These are phyloP conservation scores for Kingdonia uniflora DNA, from an alignment of 164 flowering plant genomes.

Conservation along the genomic window DNA sequence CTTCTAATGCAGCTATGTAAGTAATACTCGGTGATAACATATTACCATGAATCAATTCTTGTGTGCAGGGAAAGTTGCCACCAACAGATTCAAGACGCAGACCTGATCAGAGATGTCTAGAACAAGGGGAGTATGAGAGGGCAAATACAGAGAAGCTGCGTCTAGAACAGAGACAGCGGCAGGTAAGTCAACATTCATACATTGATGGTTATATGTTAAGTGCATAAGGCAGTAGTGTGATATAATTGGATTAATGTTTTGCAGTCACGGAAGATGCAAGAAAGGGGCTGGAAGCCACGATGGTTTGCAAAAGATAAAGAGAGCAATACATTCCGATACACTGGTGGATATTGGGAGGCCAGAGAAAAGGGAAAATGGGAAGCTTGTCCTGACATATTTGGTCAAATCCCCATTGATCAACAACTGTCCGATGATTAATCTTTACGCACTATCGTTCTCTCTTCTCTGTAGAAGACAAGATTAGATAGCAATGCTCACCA, in stretches of 20 bases:
- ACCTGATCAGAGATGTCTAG: conserved; percentile 86
- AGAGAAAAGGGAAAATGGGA: conserved; percentile 56
- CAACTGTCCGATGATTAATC: conserved; percentile 19
- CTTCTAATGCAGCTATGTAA: no score
- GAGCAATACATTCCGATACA: conserved; percentile 40
- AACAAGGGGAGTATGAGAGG: conserved; percentile 84
- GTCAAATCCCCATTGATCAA: conserved; percentile 48
- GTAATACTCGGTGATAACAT: no score
- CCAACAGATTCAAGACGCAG: conserved; percentile 92
- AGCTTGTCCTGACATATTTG: conserved; percentile 66
- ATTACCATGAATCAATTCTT: background rate
- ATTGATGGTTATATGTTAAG: no score
- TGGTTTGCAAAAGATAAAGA: conserved; percentile 72
- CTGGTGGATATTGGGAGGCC: conserved; percentile 90
- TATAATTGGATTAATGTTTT: background rate
- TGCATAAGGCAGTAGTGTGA: background rate
- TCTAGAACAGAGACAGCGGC: conserved; percentile 87
- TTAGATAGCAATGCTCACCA: no score
- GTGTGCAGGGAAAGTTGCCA: conserved; percentile 67
- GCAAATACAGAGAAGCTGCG: conserved; percentile 86
- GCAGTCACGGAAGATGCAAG: conserved; percentile 78
- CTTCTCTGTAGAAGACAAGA: no score
- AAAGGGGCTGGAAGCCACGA: conserved; percentile 73
- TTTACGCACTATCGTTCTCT: background rate
- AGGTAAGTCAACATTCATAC: conserved; percentile 29